A percentile compares a stretch with the other conserved stretches of the same genome.
Conservation (phyloP, 2,329 filamentous ascomycete genomes). For the Penicillium sp. region DNA sequence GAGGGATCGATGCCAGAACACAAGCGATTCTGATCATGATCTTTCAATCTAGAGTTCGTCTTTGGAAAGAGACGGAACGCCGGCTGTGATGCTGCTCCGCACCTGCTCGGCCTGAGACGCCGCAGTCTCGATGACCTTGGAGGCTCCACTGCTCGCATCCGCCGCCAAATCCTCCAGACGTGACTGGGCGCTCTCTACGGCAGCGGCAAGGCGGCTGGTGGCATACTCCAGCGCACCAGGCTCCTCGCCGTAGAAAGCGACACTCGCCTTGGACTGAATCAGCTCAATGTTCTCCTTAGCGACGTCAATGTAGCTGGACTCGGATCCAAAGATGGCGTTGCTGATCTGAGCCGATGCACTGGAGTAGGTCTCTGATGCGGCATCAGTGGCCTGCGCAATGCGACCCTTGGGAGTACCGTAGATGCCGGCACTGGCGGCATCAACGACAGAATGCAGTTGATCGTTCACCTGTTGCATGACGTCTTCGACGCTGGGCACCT, state of each 20-base stretch:
- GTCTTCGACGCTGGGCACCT: conserved; percentile 52
- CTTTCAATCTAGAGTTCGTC: conserved; percentile 20
- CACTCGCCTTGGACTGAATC: conserved; percentile 51
- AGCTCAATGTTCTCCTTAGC: conserved; percentile 49
- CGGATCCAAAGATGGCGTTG: conserved; percentile 51
- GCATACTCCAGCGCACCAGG: conserved; percentile 32
- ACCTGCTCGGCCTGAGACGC: conserved; percentile 41
- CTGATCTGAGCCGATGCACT: conserved; percentile 47
- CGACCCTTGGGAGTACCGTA: conserved; percentile 53
- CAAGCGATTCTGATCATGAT: conserved; percentile 3
- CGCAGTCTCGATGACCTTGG: conserved; percentile 32
- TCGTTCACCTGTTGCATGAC: conserved; percentile 52
- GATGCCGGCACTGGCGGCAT: conserved; percentile 53
- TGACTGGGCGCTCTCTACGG: conserved; percentile 33
- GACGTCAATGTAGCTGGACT: conserved; percentile 47
- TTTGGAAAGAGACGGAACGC: conserved; percentile 9
- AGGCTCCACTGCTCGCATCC: conserved; percentile 29
- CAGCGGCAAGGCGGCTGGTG: conserved; percentile 23
- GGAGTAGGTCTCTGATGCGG: conserved; percentile 48
- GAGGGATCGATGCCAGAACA: conserved; percentile 1
- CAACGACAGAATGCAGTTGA: conserved; percentile 54
- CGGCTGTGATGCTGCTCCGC: conserved; percentile 46
- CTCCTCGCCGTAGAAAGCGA: conserved; percentile 51
- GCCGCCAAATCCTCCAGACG: conserved; percentile 29
- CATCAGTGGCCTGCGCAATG: conserved; percentile 50